Evolutionary conservation across 257 asterid species (phyloP).

Genomic region (Handroanthus guayacan): DNA sequence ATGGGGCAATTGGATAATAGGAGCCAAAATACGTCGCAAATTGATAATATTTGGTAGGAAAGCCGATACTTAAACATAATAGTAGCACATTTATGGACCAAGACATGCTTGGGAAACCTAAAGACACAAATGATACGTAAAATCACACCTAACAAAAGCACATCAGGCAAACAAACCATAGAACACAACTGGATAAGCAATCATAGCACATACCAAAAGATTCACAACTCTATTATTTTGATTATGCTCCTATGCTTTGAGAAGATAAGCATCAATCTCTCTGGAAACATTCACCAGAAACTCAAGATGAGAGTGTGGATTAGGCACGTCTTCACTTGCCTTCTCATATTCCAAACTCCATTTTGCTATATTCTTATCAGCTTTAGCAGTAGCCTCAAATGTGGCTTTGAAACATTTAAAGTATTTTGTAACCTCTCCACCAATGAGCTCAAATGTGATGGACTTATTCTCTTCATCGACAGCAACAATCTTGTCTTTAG

Average conservation of each 20-base stretch:
- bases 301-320: conserved; percentile 56
- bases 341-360: conserved; percentile 68
- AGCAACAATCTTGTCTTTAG: conserved; percentile 59
- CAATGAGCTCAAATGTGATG: conserved; percentile 57
- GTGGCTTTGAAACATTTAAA: conserved; percentile 59
- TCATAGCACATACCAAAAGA: not conserved
- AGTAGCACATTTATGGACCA: not conserved
- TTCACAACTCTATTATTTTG: not conserved
- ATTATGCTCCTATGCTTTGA: conserved; percentile 33
- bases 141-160: not conserved
- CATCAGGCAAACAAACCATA: not conserved
- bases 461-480: conserved; percentile 51
- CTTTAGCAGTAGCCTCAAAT: conserved; percentile 34
- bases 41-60: not conserved
- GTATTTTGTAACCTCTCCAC: conserved; percentile 61
- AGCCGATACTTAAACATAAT: not conserved
- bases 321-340: conserved; percentile 53
- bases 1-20: not conserved
- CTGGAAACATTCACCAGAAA: conserved; percentile 43
- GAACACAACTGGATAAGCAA: not conserved
- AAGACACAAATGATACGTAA: not conserved
- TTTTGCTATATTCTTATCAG: conserved; percentile 41
- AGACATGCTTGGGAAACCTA: not conserved
- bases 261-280: conserved; percentile 61
- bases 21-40: not conserved